phyloP scores from a whole-genome alignment of 2,329 filamentous ascomycete genomes.

The Monilinia fructicola region DNA sequence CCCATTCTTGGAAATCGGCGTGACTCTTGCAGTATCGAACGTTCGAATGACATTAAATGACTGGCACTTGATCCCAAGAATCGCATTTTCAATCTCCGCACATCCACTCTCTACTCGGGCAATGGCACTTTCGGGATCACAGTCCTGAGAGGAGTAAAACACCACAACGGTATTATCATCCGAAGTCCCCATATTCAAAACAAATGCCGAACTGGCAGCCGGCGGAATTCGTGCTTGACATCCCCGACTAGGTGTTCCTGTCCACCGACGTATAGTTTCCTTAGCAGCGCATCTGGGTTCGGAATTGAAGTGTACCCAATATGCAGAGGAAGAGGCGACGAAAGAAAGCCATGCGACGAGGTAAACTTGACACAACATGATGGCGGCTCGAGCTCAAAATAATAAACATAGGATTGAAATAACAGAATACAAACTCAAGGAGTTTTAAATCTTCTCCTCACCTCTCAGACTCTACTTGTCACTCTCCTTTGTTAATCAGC shows the following conservation, averaged over 20 bases:
- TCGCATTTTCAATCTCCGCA: background rate
- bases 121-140: constrained; percentile 16
- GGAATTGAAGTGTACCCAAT: constrained; percentile 11
- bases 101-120: constrained; percentile 16
- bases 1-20: constrained; percentile 20
- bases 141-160: constrained; percentile 9
- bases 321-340: background rate
- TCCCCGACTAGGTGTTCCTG: background rate
- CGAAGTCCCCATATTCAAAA: constrained; percentile 7
- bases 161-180: constrained; percentile 17
- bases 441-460: background rate
- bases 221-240: background rate
- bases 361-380: constrained; percentile 7
- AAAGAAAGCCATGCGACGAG: background rate
- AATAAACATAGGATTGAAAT: background rate
- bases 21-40: constrained; percentile 1
- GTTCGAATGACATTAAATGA: constrained; percentile 14
- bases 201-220: background rate
- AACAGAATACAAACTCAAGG: background rate
- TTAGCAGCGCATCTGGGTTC: background rate
- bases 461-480: too few species aligned
- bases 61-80: background rate
- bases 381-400: background rate
- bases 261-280: background rate
- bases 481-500: background rate